phyloP scores from a whole-genome alignment of 257 asterid genomes.

The Primulina eburnea region DNA sequence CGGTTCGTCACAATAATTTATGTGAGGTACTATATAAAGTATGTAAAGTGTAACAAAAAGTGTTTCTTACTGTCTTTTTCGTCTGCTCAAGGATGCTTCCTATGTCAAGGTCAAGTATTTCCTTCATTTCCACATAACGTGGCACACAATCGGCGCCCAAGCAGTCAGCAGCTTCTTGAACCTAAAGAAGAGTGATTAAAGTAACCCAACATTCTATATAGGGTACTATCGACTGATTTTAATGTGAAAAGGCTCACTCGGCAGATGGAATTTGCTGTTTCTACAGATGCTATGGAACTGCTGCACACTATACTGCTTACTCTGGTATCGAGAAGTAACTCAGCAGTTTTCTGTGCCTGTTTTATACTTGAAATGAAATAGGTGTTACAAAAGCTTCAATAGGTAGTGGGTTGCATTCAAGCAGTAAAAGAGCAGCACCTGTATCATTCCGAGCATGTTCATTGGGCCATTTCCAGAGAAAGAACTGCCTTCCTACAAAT shows the following conservation, averaged over 20 bases:
- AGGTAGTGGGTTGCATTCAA: background rate
- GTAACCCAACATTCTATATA: constrained; percentile 6
- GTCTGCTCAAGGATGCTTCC: constrained; percentile 52
- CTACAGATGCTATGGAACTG: constrained; percentile 55
- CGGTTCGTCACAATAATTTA: background rate
- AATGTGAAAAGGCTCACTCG: constrained; percentile 42
- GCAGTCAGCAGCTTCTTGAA: constrained; percentile 97
- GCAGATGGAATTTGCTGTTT: constrained; percentile 75
- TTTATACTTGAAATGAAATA: constrained; percentile 12
- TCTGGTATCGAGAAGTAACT: constrained; percentile 80
- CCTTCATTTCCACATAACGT: constrained; percentile 65
- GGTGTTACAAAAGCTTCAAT: background rate
- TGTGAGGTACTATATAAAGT: background rate
- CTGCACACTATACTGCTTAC: constrained; percentile 63
- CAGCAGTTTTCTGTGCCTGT: constrained; percentile 93
- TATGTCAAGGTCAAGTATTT: constrained; percentile 50
- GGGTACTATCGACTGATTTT: background rate
- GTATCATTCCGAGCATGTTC: constrained; percentile 83
- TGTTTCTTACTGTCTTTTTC: constrained; percentile 46
- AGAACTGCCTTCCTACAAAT: constrained; percentile 39
- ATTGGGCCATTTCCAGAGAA: constrained; percentile 48
- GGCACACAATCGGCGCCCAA: constrained; percentile 80
- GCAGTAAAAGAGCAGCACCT: constrained; percentile 38
- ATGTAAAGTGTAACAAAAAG: background rate
- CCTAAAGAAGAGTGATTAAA: constrained; percentile 35